phyloP scores from a whole-genome alignment of 495 filamentous ascomycete species.

The Paragyromitra xinjiangensis region DNA sequence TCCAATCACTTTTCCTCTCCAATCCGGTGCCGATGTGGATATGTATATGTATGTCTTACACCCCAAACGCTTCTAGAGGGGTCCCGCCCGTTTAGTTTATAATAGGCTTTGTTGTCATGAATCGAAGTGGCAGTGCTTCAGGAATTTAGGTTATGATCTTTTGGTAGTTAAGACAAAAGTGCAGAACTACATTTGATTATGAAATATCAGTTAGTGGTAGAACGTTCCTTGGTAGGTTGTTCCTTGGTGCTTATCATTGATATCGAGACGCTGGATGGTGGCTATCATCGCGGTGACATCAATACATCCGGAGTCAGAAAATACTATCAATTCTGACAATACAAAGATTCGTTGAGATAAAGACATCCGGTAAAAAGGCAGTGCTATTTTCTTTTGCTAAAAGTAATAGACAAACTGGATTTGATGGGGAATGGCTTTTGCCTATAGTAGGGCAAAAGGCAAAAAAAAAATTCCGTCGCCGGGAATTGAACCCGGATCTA shows the following conservation, averaged over 20 bases:
- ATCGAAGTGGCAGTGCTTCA: slow-evolving; percentile 10
- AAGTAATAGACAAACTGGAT: too few species aligned
- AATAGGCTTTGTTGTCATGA: not conserved
- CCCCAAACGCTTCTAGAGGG: not conserved
- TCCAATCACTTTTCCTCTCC: not conserved
- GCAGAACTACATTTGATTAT: not conserved
- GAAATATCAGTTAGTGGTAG: not conserved
- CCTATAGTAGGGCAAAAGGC: not conserved
- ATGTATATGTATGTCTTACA: not conserved
- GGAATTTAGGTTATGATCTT: not conserved
- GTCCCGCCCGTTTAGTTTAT: not conserved
- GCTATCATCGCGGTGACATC: not conserved
- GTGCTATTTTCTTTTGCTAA: too few species aligned
- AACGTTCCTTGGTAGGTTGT: not conserved
- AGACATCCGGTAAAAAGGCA: too few species aligned
- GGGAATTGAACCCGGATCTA: slow-evolving; percentile 54
- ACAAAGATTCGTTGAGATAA: too few species aligned
- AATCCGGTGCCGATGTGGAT: not conserved
- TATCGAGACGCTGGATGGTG: not conserved
- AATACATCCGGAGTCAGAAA: not conserved
- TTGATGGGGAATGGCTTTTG: not conserved
- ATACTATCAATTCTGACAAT: too few species aligned
- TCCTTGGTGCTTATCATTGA: not conserved
- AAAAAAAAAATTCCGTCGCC: slow-evolving; percentile 46
- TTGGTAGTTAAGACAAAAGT: not conserved